Conservation (phyloP, 2,329 filamentous ascomycete species). For the Aspergillus jensenii region DNA sequence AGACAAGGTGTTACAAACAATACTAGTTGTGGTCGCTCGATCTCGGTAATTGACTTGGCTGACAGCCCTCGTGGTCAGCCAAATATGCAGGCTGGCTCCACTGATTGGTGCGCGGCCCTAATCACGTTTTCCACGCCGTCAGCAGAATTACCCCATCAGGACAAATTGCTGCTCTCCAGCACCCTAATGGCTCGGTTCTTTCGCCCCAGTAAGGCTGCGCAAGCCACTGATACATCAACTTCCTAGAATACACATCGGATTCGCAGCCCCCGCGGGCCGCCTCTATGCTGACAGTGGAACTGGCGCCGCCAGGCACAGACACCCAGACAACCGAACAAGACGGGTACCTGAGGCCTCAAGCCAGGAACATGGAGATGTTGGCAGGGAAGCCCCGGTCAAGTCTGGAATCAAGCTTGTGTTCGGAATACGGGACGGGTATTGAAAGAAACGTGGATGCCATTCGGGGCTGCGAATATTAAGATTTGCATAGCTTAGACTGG, state of each 20-base stretch:
- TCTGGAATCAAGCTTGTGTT: neutral
- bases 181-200: conserved; percentile 8
- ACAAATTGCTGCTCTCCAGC: neutral
- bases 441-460: neutral
- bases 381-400: neutral
- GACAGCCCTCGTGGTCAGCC: conserved; percentile 22
- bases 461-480: conserved; percentile 3
- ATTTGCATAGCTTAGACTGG: conserved; percentile 27
- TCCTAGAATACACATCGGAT: neutral
- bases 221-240: conserved; percentile 10
- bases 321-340: neutral
- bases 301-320: conserved; percentile 1
- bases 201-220: conserved; percentile 23
- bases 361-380: neutral
- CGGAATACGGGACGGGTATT: neutral
- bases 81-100: conserved; percentile 18
- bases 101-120: conserved; percentile 15
- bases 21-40: neutral
- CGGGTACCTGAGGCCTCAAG: neutral
- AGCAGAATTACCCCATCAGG: conserved; percentile 1
- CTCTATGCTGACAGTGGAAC: neutral
- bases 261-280: neutral
- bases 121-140: conserved; percentile 17
- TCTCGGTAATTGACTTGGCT: conserved; percentile 2
- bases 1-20: conserved; percentile 16